phyloP scores from a whole-genome alignment of 2,329 filamentous ascomycete species.

The Penicillium corylophilum region DNA sequence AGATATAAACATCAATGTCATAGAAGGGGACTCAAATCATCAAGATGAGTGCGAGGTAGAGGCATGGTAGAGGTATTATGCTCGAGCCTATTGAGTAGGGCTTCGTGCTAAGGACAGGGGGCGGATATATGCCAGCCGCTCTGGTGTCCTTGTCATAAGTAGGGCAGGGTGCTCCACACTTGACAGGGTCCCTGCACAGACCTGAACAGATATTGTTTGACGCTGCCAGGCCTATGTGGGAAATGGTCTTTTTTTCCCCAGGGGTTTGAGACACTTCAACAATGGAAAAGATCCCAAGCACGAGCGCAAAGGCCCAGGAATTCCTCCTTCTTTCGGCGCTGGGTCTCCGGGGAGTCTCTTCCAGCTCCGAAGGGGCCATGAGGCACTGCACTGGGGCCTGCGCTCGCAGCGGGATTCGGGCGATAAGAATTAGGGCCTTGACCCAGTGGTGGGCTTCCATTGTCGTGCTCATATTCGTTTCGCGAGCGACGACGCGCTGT shows the following conservation, averaged over 20 bases:
- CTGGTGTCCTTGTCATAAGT: neutral
- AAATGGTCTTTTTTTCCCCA: neutral
- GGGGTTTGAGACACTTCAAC: slow-evolving; percentile 47
- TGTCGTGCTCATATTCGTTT: slow-evolving; percentile 87
- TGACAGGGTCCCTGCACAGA: neutral
- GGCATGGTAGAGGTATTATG: neutral
- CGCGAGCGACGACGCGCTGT: slow-evolving; percentile 68
- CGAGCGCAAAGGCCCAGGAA: slow-evolving; percentile 82
- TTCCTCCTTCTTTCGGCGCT: slow-evolving; percentile 85
- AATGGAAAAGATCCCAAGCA: slow-evolving; percentile 97
- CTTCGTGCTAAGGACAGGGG: neutral
- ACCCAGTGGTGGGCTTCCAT: slow-evolving; percentile 79
- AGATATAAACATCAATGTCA: slow-evolving; percentile 24
- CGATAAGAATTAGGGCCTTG: slow-evolving; percentile 60
- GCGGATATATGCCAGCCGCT: neutral
- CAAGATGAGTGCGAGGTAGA: slow-evolving; percentile 6
- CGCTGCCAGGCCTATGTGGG: neutral
- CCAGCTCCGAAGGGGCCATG: slow-evolving; percentile 76
- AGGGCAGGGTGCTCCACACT: neutral
- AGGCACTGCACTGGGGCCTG: slow-evolving; percentile 38
- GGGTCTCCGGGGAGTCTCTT: slow-evolving; percentile 77
- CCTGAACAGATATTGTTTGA: neutral
- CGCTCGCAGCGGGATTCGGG: slow-evolving; percentile 35
- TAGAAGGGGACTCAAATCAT: slow-evolving; percentile 8
- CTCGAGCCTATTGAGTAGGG: neutral